phyloP scores from a whole-genome alignment of 176 grass and related monocot genomes.

The Ensete glaucum region DNA sequence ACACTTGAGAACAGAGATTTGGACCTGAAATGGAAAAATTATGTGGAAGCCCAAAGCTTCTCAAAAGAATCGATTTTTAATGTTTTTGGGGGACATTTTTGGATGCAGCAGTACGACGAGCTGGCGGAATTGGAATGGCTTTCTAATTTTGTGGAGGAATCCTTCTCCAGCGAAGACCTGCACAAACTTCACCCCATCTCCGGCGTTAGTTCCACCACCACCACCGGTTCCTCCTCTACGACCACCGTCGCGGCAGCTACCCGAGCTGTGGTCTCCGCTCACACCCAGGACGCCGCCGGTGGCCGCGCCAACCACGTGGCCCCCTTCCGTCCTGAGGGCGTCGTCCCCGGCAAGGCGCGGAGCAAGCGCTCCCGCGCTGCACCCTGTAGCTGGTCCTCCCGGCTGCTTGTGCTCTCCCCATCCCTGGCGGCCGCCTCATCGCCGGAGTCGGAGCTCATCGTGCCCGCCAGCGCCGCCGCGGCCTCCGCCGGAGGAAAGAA shows the following conservation, averaged over 20 bases:
- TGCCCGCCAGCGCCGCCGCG: constrained; percentile 9
- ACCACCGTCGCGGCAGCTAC: constrained; percentile 9
- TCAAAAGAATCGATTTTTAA: too few relatives aligned
- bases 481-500: constrained; percentile 16
- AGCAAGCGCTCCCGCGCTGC: constrained; percentile 53
- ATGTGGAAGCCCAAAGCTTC: too few relatives aligned
- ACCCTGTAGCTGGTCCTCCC: constrained; percentile 56
- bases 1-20: too few relatives aligned
- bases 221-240: not conserved
- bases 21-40: too few relatives aligned
- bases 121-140: constrained; percentile 87
- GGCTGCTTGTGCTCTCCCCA: constrained; percentile 33
- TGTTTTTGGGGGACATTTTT: not conserved
- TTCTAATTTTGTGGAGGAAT: constrained; percentile 60
- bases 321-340: constrained; percentile 25
- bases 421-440: constrained; percentile 14
- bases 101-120: constrained; percentile 60
- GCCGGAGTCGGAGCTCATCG: constrained; percentile 10
- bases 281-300: not conserved
- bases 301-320: constrained; percentile 2
- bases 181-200: constrained; percentile 77
- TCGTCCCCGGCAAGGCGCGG: constrained; percentile 43
- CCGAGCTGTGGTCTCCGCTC: not conserved
- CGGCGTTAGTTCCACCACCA: constrained; percentile 12
- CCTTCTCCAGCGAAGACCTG: constrained; percentile 67